Evolutionary conservation across 208 protist genomes (phyloP), one percentile per base, ranked within the genome.

Genomic region (Trypanosoma grayi): DNA sequence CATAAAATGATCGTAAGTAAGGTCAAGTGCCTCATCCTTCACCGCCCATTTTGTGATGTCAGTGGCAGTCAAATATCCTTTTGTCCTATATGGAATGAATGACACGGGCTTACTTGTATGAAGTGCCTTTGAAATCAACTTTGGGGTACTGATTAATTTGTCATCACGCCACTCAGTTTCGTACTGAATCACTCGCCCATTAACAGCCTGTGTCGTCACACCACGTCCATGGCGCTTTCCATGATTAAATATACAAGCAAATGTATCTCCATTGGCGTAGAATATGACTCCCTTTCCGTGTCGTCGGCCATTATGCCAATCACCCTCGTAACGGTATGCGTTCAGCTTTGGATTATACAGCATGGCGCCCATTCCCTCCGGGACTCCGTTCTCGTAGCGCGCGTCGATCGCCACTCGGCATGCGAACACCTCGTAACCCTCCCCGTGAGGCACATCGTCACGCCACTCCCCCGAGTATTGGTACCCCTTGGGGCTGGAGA

Each of bases 161-260:
- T 66, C 40, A 20, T 65, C 41, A 24, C 22, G 7, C 70, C 70
- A 77, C 18, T 53, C 7, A 0, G 70, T 64, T 41, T 62, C 66
- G 36, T 71, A 71, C 31, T 71, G 65, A 51, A 69, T 43, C 34
- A 60, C 20, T 25, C 34, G 36, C 27, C 64, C 64, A 47, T 71
- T 77, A 18, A 36, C 30, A 25, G 54, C 57, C 34, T 61, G 54
- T 39, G 70, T 77, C 7, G 64, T 58, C 13, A 67, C 44, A 27
- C 85, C 92, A 25, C 79, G 69, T 63, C 92, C 92, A 53, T 97
- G 79, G 60, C 94, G 92, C 71, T 86, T 83, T 44, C 82, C 88
- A 45, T 89, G 44, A 59, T 71, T 74, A 87, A 87, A 96, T 41
- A 40, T 73, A 31, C 91, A 84, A 47, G 85, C 81, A 70, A 95